A percentile compares a stretch with the other conserved stretches of the same genome.
These are phyloP conservation scores for Diaporthe ilicicola DNA, from an alignment of 2,329 filamentous ascomycete species.

Conservation along the genomic window DNA sequence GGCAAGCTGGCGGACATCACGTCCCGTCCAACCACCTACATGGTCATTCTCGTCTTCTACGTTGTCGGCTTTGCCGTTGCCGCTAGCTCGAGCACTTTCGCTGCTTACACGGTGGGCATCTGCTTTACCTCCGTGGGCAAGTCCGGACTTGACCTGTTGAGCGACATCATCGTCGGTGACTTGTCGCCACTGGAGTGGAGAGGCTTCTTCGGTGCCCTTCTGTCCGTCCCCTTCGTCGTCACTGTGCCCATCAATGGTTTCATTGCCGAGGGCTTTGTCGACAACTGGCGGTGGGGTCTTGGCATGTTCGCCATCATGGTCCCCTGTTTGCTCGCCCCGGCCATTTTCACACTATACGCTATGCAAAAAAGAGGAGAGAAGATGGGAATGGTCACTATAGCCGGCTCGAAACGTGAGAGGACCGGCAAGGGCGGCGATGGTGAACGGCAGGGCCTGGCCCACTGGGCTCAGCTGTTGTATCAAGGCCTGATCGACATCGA, in stretches of 20 bases:
- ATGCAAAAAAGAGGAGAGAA: conserved; percentile 67
- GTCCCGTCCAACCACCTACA: conserved; percentile 49
- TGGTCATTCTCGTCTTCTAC: conserved; percentile 50
- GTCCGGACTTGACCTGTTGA: conserved; percentile 47
- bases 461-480: conserved; percentile 37
- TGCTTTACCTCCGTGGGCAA: conserved; percentile 49
- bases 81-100: conserved; percentile 43
- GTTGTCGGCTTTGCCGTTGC: conserved; percentile 47
- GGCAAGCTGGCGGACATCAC: conserved; percentile 50
- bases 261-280: conserved; percentile 43
- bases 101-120: conserved; percentile 46
- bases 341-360: conserved; percentile 62
- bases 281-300: conserved; percentile 68
- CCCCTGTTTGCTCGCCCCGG: conserved; percentile 63
- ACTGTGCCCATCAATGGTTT: conserved; percentile 52
- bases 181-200: conserved; percentile 48
- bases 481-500: conserved; percentile 66
- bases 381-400: conserved; percentile 54
- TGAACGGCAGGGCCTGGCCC: conserved; percentile 25
- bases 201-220: conserved; percentile 45
- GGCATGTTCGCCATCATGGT: conserved; percentile 70
- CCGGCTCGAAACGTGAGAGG: conserved; percentile 44
- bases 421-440: conserved; percentile 39
- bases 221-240: conserved; percentile 42
- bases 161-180: conserved; percentile 48